Percentiles rank a stretch among this genome's conserved stretches.
phyloP scores from a whole-genome alignment of 306 rosid species.

The Fragaria vesca region DNA sequence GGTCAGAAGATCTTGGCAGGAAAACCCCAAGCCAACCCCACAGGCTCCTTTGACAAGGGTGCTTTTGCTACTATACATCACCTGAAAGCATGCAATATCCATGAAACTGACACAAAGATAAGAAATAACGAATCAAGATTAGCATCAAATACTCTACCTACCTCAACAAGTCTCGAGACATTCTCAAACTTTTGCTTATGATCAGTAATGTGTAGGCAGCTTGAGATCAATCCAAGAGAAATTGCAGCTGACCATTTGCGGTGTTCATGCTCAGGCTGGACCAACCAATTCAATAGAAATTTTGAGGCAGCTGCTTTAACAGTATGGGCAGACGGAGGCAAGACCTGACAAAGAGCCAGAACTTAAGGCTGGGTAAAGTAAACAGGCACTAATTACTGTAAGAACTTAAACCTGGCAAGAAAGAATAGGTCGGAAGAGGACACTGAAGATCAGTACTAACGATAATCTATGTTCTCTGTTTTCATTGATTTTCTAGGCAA shows the following conservation, averaged over 20 bases:
- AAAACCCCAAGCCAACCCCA: slow-evolving; percentile 91
- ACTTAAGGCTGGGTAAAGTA: slow-evolving; percentile 7
- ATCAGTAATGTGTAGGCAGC: slow-evolving; percentile 89
- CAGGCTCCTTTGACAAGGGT: slow-evolving; percentile 92
- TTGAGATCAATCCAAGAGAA: slow-evolving; percentile 88
- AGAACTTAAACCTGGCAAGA: slow-evolving; percentile 9
- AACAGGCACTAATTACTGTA: not conserved
- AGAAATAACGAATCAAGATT: slow-evolving; percentile 7
- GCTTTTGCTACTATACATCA: slow-evolving; percentile 65
- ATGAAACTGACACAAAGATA: slow-evolving; percentile 5
- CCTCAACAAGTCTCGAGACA: slow-evolving; percentile 84
- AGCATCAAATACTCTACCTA: slow-evolving; percentile 27
- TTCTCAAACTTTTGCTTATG: slow-evolving; percentile 78
- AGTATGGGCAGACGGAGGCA: slow-evolving; percentile 85
- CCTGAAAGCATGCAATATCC: slow-evolving; percentile 48
- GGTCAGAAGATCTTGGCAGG: slow-evolving; percentile 84
- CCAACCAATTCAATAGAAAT: slow-evolving; percentile 86
- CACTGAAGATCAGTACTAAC: not conserved
- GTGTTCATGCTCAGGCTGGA: slow-evolving; percentile 87
- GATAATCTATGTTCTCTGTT: not conserved
- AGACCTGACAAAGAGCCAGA: slow-evolving; percentile 51
- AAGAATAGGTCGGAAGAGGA: not conserved
- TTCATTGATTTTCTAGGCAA: not conserved
- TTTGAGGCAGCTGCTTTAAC: slow-evolving; percentile 90
- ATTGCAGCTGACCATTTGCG: slow-evolving; percentile 92